Evolutionary conservation across 1,139 yeast species (phyloP).

Genomic region (Sugiyamaella sp.): DNA sequence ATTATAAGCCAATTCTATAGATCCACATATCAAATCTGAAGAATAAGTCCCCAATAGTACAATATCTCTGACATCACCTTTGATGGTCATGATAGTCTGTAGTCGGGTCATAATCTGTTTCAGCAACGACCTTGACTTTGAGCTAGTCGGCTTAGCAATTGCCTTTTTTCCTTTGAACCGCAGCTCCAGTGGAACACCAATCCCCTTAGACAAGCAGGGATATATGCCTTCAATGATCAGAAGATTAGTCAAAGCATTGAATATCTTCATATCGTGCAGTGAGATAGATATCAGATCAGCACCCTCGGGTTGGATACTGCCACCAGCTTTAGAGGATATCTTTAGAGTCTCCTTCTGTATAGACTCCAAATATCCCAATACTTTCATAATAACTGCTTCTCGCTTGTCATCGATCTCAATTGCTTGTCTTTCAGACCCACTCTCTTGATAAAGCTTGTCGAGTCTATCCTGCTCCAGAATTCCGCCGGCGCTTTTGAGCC

Average conservation of each 20-base stretch:
- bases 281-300: constrained; percentile 65
- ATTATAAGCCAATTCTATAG: constrained; percentile 55
- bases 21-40: constrained; percentile 63
- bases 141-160: constrained; percentile 29
- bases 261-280: constrained; percentile 76
- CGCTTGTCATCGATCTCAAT: constrained; percentile 4
- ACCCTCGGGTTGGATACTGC: neutral
- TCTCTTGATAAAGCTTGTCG: neutral
- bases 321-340: neutral
- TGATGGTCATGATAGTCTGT: constrained; percentile 58
- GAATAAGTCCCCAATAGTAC: constrained; percentile 49
- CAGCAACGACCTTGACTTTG: neutral
- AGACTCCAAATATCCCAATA: constrained; percentile 20
- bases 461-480: neutral
- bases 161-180: constrained; percentile 43
- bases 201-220: constrained; percentile 57
- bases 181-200: constrained; percentile 68
- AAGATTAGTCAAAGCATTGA: constrained; percentile 64
- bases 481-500: constrained; percentile 24
- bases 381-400: constrained; percentile 19
- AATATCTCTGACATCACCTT: constrained; percentile 55
- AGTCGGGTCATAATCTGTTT: constrained; percentile 43
- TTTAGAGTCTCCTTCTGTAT: constrained; percentile 19
- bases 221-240: constrained; percentile 73
- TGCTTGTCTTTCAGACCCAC: neutral